Conservation (phyloP, 345 rosid genomes). For the Turritis glabra region DNA sequence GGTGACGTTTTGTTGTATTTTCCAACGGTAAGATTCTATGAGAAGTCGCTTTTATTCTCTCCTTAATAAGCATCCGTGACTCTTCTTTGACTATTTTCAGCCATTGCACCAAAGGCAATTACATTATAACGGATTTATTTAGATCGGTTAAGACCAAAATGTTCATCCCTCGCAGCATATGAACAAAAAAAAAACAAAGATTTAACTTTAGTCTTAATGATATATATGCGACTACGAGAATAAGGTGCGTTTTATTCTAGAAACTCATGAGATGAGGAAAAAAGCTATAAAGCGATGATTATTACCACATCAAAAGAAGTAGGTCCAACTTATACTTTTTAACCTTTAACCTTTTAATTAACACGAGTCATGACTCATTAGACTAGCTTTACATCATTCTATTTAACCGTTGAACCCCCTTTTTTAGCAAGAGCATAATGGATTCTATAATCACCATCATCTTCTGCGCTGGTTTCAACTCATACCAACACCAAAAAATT, state of each 20-base stretch:
- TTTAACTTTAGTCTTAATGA: neutral
- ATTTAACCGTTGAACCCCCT: slow-evolving; percentile 6
- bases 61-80: slow-evolving; percentile 34
- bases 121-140: neutral
- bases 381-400: slow-evolving; percentile 29
- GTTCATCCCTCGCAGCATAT: neutral
- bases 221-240: neutral
- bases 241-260: slow-evolving; percentile 15
- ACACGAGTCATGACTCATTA: slow-evolving; percentile 34
- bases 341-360: slow-evolving; percentile 26
- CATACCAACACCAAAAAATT: neutral
- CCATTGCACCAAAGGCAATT: neutral
- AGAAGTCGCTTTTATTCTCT: slow-evolving; percentile 34
- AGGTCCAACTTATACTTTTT: slow-evolving; percentile 24
- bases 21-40: slow-evolving; percentile 42
- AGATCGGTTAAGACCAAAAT: neutral
- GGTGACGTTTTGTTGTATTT: slow-evolving; percentile 34
- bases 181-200: slow-evolving; percentile 5
- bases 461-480: slow-evolving; percentile 27
- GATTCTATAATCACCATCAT: slow-evolving; percentile 15
- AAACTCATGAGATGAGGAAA: slow-evolving; percentile 20
- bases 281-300: slow-evolving; percentile 19
- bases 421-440: slow-evolving; percentile 4
- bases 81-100: slow-evolving; percentile 40
- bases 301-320: slow-evolving; percentile 28